A percentile compares a stretch with the other conserved stretches of the same genome.
phyloP scores from a whole-genome alignment of 345 rosid species.

The Boechera retrofracta region DNA sequence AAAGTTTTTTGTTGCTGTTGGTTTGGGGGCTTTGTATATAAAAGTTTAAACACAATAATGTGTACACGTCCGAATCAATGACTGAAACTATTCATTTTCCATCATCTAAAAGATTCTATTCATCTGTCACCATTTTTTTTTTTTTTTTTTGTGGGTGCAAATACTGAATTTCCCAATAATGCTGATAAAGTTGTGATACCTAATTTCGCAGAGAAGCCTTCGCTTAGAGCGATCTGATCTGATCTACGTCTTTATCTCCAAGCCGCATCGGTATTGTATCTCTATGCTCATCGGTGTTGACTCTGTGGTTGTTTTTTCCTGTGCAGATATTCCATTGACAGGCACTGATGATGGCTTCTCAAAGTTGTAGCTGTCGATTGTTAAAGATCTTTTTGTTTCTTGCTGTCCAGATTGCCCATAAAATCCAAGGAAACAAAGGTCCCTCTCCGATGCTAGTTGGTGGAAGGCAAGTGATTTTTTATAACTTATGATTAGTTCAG shows the following conservation, averaged over 20 bases:
- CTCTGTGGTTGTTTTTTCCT: neutral
- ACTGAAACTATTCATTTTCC: neutral
- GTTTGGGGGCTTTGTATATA: no score
- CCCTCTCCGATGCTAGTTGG: neutral
- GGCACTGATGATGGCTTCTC: neutral
- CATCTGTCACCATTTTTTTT: no score
- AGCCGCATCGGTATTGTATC: neutral
- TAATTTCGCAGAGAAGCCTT: no score
- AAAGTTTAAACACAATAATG: no score
- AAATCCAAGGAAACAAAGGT: neutral
- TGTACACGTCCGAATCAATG: neutral
- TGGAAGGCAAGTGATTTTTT: neutral
- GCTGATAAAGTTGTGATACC: neutral
- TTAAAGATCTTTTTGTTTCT: neutral
- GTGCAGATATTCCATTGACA: neutral
- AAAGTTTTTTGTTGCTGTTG: no score
- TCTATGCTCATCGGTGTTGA: neutral
- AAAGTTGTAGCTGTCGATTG: neutral
- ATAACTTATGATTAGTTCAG: no score
- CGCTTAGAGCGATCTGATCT: neutral
- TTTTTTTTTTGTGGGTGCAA: neutral
- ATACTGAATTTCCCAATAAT: no score
- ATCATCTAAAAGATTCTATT: neutral
- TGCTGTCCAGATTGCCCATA: neutral
- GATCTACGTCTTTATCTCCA: no score